A percentile compares a stretch with the other conserved stretches of the same genome.
Evolutionary conservation across 176 grass and related monocot species (phyloP).

Genomic region (Alopecurus myosuroides): DNA sequence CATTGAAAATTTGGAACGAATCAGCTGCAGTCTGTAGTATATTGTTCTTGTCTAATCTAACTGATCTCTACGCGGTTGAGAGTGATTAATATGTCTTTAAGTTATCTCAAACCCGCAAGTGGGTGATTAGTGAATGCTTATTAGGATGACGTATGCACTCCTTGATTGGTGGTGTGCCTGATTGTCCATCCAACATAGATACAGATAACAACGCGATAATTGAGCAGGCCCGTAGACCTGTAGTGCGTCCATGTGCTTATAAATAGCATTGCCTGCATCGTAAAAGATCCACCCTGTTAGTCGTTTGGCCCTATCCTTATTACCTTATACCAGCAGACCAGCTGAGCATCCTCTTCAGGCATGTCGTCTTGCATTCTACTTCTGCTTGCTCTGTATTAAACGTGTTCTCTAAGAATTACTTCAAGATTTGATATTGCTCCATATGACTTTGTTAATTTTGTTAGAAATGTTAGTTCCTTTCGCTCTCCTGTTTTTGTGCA

Average conservation of each 20-base stretch:
- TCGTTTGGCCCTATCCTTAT: conserved; percentile 10
- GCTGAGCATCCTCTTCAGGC: neutral
- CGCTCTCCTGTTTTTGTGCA: neutral
- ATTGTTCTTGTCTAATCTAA: neutral
- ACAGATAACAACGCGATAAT: neutral
- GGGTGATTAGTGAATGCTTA: neutral
- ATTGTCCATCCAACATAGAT: neutral
- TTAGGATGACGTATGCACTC: neutral
- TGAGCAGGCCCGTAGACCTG: neutral
- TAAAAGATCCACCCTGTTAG: neutral
- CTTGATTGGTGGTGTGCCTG: neutral
- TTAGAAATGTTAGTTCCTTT: neutral
- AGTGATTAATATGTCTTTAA: neutral
- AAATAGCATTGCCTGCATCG: neutral
- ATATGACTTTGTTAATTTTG: neutral
- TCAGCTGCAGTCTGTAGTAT: neutral
- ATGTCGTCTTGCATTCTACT: conserved; percentile 1
- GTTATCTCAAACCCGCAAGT: neutral
- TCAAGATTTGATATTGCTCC: neutral
- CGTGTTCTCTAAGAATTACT: neutral
- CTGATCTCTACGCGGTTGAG: conserved; percentile 1
- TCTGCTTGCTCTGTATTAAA: neutral
- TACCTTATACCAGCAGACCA: neutral
- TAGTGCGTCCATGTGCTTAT: neutral
- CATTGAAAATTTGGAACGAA: neutral